Evolutionary conservation across 768 basidiomycete genomes (phyloP), one percentile per base, ranked within the genome.

Genomic region (Lentinula detonsa): DNA sequence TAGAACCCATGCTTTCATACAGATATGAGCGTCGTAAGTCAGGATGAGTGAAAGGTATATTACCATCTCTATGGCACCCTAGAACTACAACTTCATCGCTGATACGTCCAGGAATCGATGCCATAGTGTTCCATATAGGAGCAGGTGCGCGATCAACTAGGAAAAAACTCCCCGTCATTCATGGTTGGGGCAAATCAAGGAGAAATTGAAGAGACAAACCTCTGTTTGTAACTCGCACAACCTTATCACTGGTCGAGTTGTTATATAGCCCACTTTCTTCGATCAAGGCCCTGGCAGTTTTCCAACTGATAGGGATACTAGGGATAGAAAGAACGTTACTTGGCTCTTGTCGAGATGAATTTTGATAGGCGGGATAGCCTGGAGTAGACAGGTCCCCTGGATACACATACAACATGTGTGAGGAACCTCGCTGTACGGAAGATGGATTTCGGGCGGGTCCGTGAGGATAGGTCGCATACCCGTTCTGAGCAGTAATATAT

Each of bases 41-140:
- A 48, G 13, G 7, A 31, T 23, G n/a, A 8, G 0, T 9, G 4
- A 2, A 35, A 34, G 21, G 4, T n/a, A 81, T n/a, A 81, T 65
- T 64, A 86, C 91, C 93, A 74, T 96, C 94, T 45, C 95, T 84
- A 70, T 97, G 95, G 65, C 90, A 89, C 3, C 95, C 95, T 55
- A 98, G 72, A 6, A 97, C 70, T 23, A 98, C 86, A 3, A 95
- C 85, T 71, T 97, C 95, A 67, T 94, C 87, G 61, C 81, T 81
- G 67, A 95, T 83, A 61, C 87, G 84, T 2, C 93, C 94, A 6
- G 92, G 93, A 61, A 95, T 89, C 33, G 87, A 80, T 10, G 82
- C 88, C 83, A 90, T 90, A 13, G 85, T 80, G 73, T 96, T 97
- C 93, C 93, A 96, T 52, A 96, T 93, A 15, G 93, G 92, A 4